These are phyloP conservation scores for Adansonia madagascariensis DNA, from an alignment of 441 rosid species.

Conservation along the genomic window DNA sequence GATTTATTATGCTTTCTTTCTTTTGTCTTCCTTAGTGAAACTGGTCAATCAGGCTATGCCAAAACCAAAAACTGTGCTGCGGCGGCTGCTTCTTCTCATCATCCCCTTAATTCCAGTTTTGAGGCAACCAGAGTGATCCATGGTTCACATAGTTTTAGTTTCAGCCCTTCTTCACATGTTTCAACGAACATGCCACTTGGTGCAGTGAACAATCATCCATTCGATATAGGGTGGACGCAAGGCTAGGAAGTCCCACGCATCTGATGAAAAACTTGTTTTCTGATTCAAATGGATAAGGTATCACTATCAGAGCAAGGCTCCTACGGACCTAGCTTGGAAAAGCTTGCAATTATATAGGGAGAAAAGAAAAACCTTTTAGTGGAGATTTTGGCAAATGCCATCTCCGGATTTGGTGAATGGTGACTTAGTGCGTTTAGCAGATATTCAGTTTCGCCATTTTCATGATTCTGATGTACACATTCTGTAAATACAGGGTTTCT, in stretches of 20 bases:
- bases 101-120: slow-evolving; percentile 24
- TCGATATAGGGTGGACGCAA: slow-evolving; percentile 33
- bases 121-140: slow-evolving; percentile 28
- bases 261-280: slow-evolving; percentile 23
- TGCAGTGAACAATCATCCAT: slow-evolving; percentile 40
- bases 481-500: slow-evolving; percentile 26
- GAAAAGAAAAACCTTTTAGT: neutral
- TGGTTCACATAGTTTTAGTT: slow-evolving; percentile 32
- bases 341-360: slow-evolving; percentile 9
- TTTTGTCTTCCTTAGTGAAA: slow-evolving; percentile 29
- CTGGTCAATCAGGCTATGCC: slow-evolving; percentile 17
- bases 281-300: neutral
- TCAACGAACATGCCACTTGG: slow-evolving; percentile 35
- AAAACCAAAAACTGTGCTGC: slow-evolving; percentile 29
- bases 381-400: neutral
- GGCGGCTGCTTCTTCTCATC: slow-evolving; percentile 25
- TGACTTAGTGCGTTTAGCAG: neutral
- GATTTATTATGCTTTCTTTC: slow-evolving; percentile 1
- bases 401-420: neutral
- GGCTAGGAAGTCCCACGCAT: slow-evolving; percentile 43
- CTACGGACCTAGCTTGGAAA: slow-evolving; percentile 11
- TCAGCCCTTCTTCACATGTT: slow-evolving; percentile 35
- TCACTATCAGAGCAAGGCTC: neutral
- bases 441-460: neutral
- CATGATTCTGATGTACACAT: neutral